Base-by-base conservation (phyloP, 495 filamentous ascomycete species). In the Xylaria telfairii region DNA sequence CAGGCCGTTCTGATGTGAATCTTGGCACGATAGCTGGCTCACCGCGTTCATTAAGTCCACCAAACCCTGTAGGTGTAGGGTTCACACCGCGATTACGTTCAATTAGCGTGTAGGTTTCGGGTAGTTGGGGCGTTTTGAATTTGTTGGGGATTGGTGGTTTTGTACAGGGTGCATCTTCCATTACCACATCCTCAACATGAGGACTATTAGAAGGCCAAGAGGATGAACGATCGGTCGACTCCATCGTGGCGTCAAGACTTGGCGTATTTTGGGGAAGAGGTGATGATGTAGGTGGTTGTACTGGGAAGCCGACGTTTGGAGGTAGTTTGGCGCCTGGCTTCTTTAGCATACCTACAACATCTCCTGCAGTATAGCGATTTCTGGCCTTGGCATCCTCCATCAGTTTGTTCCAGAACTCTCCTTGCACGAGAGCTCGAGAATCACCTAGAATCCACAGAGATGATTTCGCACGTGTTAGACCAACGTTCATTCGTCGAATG, bases 401-500 rank as follows among this genome's bases (percentile, higher is more conserved):
- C 26, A 99, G 85, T 66, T 90, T 88, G 61, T 86, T 88, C 96
- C 96, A 99, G 81, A 92, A 97, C 74, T 96, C 89, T 39, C 96
- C 96, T 73, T 96, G 92, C 8, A 90, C 82, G 32, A 99, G 84
- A 34, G 93, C 91, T 46, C 90, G 85, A 1, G 96, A 95, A 76
- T 98, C 96, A 69, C 96, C 96, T 19, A 99, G 86, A 70, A 99
- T 94, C 90, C 94, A 99, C 32, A 99, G 86, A 3, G 94, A 97
- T 17, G 92, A 96, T 76, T 97, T 97, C 13, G 96, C 96, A 85
- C 96, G 90, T 9, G 96, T 99, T 53, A 99, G 84, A 83, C 96
- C 96, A 76, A 99, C 96, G 82, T 99, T 99, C 96, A 99, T 99
- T 88, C 96, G 96, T 63, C 96, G 90, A 76, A 99, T 97, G 82